Percentiles rank a stretch among this genome's conserved stretches.
phyloP scores from a whole-genome alignment of 163 green algal genomes.

The Scenedesmus sp. region DNA sequence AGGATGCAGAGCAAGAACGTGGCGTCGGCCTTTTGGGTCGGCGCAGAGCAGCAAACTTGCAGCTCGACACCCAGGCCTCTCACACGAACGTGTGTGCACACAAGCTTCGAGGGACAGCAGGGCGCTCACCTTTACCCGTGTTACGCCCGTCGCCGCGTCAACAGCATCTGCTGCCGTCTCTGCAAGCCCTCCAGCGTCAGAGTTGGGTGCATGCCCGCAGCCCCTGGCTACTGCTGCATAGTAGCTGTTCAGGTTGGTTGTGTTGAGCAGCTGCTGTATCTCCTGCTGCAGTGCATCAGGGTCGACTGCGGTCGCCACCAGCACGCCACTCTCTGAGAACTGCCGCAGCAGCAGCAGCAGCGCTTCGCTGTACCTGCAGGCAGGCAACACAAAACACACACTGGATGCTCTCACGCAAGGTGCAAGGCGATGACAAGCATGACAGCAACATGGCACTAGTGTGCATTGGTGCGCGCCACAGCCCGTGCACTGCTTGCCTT shows the following conservation, averaged over 20 bases:
- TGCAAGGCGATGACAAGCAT: background rate
- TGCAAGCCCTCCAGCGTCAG: background rate
- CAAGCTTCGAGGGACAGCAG: background rate
- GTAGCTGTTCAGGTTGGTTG: background rate
- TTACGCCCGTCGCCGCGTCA: background rate
- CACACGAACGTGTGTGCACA: background rate
- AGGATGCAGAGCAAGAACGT: no score
- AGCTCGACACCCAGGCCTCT: no score
- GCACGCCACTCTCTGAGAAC: background rate
- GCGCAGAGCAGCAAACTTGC: no score
- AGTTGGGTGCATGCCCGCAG: background rate
- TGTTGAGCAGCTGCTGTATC: background rate
- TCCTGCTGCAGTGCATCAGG: background rate
- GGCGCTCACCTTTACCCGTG: background rate
- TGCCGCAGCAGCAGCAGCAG: slow-evolving; percentile 25
- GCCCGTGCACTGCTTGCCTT: no score
- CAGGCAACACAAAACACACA: background rate
- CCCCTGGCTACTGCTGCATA: background rate
- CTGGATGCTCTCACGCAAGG: no score
- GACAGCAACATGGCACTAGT: no score
- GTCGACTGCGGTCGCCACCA: background rate
- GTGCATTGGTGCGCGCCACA: no score
- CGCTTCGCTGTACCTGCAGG: background rate
- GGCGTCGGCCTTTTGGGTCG: no score
- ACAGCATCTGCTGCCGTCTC: background rate